A percentile compares a stretch with the other conserved stretches of the same genome.
These are phyloP conservation scores for Aspergillus olivimuriae DNA, from an alignment of 495 filamentous ascomycete genomes.

Conservation along the genomic window DNA sequence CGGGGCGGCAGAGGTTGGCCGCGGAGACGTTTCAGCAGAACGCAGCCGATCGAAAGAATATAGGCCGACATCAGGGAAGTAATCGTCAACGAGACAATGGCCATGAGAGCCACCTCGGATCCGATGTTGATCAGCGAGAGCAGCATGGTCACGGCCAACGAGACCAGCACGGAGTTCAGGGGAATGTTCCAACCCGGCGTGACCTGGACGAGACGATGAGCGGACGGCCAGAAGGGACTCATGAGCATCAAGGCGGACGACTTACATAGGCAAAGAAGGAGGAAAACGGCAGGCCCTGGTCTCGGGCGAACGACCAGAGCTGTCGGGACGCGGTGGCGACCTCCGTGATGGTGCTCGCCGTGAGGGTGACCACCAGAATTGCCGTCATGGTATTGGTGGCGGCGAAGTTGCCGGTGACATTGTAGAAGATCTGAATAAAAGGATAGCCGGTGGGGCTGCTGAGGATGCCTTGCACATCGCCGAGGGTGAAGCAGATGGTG, in stretches of 20 bases:
- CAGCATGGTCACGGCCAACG: conserved; percentile 38
- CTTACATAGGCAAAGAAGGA: conserved; percentile 43
- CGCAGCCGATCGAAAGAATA: conserved; percentile 42
- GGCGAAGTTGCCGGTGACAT: conserved; percentile 37
- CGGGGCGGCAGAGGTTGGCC: conserved; percentile 34
- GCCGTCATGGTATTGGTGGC: conserved; percentile 45
- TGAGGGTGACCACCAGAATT: conserved; percentile 43
- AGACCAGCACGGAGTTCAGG: conserved; percentile 44
- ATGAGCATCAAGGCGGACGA: neutral
- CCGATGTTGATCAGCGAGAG: conserved; percentile 50
- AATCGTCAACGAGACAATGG: conserved; percentile 40
- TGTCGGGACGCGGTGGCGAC: conserved; percentile 53
- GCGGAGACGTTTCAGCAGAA: conserved; percentile 39
- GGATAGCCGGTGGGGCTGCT: conserved; percentile 38
- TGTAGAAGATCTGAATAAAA: conserved; percentile 49
- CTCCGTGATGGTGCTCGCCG: conserved; percentile 45
- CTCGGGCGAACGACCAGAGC: conserved; percentile 52
- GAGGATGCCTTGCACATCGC: conserved; percentile 40
- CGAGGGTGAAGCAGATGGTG: conserved; percentile 48
- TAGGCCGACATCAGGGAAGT: conserved; percentile 42
- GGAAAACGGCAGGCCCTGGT: conserved; percentile 51
- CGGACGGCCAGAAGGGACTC: neutral
- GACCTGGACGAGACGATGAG: conserved; percentile 23
- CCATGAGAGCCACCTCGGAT: conserved; percentile 40
- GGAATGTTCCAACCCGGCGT: conserved; percentile 45